These are phyloP conservation scores for Leucocoprinus birnbaumii DNA, from an alignment of 768 basidiomycete species.

Conservation along the genomic window DNA sequence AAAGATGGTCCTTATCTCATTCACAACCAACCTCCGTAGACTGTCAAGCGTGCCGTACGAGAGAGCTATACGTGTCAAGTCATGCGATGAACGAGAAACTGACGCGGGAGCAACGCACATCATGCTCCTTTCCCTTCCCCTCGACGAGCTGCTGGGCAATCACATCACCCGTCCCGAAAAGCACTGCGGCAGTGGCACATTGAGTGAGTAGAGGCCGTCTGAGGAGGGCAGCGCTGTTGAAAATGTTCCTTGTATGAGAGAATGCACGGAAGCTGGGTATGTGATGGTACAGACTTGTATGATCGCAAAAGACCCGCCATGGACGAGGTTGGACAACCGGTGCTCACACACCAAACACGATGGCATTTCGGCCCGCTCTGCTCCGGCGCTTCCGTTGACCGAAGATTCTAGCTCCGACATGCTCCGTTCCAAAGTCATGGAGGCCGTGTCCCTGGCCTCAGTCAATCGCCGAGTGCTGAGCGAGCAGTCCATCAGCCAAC, in stretches of 20 bases:
- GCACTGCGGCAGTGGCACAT: conserved; percentile 58
- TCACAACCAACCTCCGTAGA: conserved; percentile 62
- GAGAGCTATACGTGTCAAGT: conserved; percentile 39
- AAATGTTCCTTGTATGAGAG: background rate
- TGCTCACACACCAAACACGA: too few relatives aligned
- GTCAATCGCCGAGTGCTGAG: too few relatives aligned
- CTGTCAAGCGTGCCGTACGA: conserved; percentile 60
- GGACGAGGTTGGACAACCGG: background rate
- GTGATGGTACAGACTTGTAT: conserved; percentile 12
- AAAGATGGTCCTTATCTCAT: background rate
- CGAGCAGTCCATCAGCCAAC: too few relatives aligned
- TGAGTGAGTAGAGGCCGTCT: conserved; percentile 63
- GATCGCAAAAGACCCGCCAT: conserved; percentile 14
- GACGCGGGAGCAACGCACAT: conserved; percentile 42
- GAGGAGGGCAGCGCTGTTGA: conserved; percentile 51
- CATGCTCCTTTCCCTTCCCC: conserved; percentile 66
- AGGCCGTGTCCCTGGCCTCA: too few relatives aligned
- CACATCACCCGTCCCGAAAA: conserved; percentile 76
- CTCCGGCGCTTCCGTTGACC: too few relatives aligned
- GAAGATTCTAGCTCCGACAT: too few relatives aligned
- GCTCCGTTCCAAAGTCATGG: too few relatives aligned
- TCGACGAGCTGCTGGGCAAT: conserved; percentile 88
- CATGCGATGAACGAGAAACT: background rate
- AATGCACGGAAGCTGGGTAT: background rate
- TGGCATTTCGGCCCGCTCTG: too few relatives aligned